Conservation (phyloP, 306 rosid species). For the Sindora glabra region DNA sequence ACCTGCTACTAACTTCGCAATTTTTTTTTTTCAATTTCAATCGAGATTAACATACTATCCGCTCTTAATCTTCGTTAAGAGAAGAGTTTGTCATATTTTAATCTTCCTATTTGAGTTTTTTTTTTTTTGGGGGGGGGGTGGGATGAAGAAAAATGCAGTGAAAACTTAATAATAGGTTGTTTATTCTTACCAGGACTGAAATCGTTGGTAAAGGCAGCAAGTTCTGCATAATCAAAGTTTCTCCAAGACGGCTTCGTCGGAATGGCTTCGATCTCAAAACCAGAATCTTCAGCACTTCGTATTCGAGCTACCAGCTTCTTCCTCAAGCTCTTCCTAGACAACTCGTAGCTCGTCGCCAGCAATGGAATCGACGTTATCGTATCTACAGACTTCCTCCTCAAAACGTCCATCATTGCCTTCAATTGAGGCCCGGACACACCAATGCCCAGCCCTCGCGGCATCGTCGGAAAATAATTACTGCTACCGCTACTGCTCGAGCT, state of each 20-base stretch:
- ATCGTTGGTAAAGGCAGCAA: constrained; percentile 56
- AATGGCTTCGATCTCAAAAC: constrained; percentile 24
- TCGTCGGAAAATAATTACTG: constrained; percentile 3
- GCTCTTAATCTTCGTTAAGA: no score
- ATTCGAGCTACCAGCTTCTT: constrained; percentile 58
- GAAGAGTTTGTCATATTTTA: no score
- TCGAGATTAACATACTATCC: no score
- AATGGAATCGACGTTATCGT: constrained; percentile 51
- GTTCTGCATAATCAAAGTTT: constrained; percentile 61
- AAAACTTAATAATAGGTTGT: no score
- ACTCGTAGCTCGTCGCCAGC: constrained; percentile 36
- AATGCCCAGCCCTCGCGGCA: not conserved
- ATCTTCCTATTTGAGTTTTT: no score
- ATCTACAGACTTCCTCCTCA: constrained; percentile 46
- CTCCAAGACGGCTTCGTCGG: constrained; percentile 76
- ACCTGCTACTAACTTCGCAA: no score
- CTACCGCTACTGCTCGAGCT: constrained; percentile 25
- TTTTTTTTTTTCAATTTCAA: no score
- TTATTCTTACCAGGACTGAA: constrained; percentile 48
- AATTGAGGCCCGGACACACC: constrained; percentile 35
- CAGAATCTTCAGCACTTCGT: constrained; percentile 44
- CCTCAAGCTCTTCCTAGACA: constrained; percentile 33
- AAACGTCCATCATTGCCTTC: constrained; percentile 57
- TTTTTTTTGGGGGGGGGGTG: no score
- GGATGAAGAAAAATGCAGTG: no score